Conservation (phyloP, 768 basidiomycete genomes). For the Galerina sulciceps region DNA sequence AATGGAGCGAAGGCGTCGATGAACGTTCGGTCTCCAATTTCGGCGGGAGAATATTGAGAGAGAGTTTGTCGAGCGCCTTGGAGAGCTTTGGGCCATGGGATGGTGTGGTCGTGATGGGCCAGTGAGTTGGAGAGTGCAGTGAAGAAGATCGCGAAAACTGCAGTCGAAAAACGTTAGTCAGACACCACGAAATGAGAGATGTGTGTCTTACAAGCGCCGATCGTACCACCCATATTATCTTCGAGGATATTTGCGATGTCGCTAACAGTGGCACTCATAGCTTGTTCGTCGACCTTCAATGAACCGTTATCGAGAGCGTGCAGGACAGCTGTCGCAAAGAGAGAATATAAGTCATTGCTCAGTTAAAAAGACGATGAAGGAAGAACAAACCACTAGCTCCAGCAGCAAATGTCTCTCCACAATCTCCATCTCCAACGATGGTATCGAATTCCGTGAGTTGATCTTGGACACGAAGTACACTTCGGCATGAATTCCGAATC, state of each 20-base stretch:
- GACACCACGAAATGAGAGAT: background rate
- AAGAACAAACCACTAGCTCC: slow-evolving; percentile 34
- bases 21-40: slow-evolving; percentile 59
- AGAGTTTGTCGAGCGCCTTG: slow-evolving; percentile 33
- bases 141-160: slow-evolving; percentile 51
- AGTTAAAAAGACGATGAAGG: background rate
- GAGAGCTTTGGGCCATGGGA: slow-evolving; percentile 13
- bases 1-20: slow-evolving; percentile 58
- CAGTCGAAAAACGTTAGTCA: background rate
- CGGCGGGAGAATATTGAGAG: slow-evolving; percentile 50
- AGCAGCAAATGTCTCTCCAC: slow-evolving; percentile 58
- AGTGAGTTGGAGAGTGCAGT: slow-evolving; percentile 37
- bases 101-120: background rate
- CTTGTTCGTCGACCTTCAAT: slow-evolving; percentile 25
- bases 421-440: slow-evolving; percentile 67
- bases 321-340: slow-evolving; percentile 6
- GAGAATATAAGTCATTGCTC: background rate
- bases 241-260: slow-evolving; percentile 47
- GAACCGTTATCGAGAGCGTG: slow-evolving; percentile 3
- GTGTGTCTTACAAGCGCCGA: slow-evolving; percentile 46
- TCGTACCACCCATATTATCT: slow-evolving; percentile 59
- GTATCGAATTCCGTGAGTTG: slow-evolving; percentile 65
- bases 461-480: slow-evolving; percentile 47
- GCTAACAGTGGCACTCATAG: slow-evolving; percentile 26
- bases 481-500: slow-evolving; percentile 41